A percentile compares a stretch with the other conserved stretches of the same genome.
phyloP scores from a whole-genome alignment of 306 rosid genomes.

The Cucurbita moschata region DNA sequence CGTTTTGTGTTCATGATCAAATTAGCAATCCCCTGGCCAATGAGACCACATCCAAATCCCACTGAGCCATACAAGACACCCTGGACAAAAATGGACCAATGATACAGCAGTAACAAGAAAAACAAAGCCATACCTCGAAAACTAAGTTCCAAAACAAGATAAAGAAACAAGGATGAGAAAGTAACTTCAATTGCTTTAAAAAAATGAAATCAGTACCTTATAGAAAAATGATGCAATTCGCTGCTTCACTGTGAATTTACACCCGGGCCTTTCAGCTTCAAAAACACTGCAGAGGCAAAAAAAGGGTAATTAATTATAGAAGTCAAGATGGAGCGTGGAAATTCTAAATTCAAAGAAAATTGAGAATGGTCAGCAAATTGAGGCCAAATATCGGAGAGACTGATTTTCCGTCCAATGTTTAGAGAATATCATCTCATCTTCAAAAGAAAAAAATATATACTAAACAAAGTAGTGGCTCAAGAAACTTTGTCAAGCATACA shows the following conservation, averaged over 20 bases:
- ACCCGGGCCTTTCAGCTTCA: constrained; percentile 89
- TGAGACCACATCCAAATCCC: constrained; percentile 86
- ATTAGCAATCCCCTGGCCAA: constrained; percentile 97
- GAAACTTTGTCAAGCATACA: neutral
- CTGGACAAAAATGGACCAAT: constrained; percentile 28
- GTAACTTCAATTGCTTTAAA: neutral
- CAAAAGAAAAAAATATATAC: neutral
- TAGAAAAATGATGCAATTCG: constrained; percentile 65
- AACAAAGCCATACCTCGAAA: neutral
- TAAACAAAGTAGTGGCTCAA: neutral
- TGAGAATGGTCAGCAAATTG: neutral
- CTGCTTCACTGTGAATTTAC: constrained; percentile 53
- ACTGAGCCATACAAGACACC: constrained; percentile 88
- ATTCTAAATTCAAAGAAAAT: neutral
- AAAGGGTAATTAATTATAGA: neutral
- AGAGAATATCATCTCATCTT: neutral
- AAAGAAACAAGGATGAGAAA: neutral
- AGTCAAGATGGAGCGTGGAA: neutral
- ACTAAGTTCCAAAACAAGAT: neutral
- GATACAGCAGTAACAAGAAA: neutral
- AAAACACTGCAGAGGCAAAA: constrained; percentile 61
- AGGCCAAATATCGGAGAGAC: neutral
- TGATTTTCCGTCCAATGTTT: neutral
- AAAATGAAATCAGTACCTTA: constrained; percentile 37
- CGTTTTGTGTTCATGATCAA: constrained; percentile 87